phyloP scores from a whole-genome alignment of 495 filamentous ascomycete genomes.

The Penicillium malachiteum region DNA sequence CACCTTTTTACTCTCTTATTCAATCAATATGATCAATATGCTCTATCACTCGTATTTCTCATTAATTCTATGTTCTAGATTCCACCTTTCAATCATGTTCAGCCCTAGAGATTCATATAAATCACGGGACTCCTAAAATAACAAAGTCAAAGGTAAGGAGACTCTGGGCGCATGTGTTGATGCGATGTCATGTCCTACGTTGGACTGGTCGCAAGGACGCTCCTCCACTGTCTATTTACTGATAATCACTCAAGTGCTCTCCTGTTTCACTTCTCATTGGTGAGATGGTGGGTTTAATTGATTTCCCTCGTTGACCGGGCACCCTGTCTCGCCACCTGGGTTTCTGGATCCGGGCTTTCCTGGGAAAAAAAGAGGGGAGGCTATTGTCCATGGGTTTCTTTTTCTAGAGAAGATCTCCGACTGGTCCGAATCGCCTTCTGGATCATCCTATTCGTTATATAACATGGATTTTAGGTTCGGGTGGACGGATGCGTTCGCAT shows the following conservation, averaged over 20 bases:
- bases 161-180: not conserved
- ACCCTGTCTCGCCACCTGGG: constrained; percentile 23
- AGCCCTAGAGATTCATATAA: too few species aligned
- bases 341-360: constrained; percentile 15
- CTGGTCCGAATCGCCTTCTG: not conserved
- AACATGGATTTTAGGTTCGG: constrained; percentile 23
- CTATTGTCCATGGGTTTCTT: not conserved
- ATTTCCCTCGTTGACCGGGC: constrained; percentile 22
- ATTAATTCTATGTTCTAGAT: not conserved
- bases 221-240: not conserved
- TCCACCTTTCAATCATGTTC: not conserved
- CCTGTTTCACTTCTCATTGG: constrained; percentile 14
- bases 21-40: not conserved
- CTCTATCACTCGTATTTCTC: not conserved
- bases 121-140: not conserved
- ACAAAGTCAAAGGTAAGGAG: constrained; percentile 17
- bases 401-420: constrained; percentile 9
- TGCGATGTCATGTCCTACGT: constrained; percentile 31
- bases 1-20: not conserved
- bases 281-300: not conserved
- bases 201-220: constrained; percentile 6
- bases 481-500: constrained; percentile 25
- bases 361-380: not conserved
- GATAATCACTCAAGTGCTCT: not conserved
- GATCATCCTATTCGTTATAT: not conserved